Evolutionary conservation across 73 alveolate species (phyloP).

Genomic region (Loxodes magnus): DNA sequence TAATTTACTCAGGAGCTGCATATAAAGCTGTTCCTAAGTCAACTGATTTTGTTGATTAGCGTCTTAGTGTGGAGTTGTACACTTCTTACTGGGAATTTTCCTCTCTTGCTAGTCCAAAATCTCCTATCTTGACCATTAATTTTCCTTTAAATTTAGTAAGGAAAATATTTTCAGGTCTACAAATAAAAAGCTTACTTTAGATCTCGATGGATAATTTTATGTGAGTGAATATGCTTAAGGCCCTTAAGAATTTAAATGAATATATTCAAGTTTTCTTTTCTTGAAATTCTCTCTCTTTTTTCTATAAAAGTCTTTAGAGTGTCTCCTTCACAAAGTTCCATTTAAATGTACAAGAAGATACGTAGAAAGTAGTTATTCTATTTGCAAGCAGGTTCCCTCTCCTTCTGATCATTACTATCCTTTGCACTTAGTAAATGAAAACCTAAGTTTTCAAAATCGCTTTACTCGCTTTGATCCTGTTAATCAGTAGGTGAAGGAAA

Average conservation of each 20-base stretch:
- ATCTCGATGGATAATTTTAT: slow-evolving; percentile 70
- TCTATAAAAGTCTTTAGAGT: slow-evolving; percentile 52
- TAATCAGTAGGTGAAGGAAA: not conserved
- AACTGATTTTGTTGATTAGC: slow-evolving; percentile 27
- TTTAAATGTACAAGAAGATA: slow-evolving; percentile 41
- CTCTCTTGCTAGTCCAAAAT: slow-evolving; percentile 67
- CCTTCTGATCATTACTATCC: not conserved
- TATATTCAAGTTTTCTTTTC: slow-evolving; percentile 41
- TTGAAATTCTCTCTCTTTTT: slow-evolving; percentile 22
- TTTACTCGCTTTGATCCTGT: not conserved
- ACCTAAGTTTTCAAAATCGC: not conserved
- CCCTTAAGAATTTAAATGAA: slow-evolving; percentile 73
- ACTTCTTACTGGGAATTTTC: slow-evolving; percentile 10
- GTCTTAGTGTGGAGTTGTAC: not conserved
- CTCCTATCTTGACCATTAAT: slow-evolving; percentile 62
- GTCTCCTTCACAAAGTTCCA: slow-evolving; percentile 69
- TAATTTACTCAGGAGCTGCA: slow-evolving; percentile 71
- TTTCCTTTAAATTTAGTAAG: slow-evolving; percentile 55
- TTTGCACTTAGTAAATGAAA: not conserved
- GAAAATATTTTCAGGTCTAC: slow-evolving; percentile 71
- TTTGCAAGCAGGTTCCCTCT: not conserved
- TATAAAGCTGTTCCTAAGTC: slow-evolving; percentile 72
- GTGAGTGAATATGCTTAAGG: slow-evolving; percentile 55
- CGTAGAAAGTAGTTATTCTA: not conserved
- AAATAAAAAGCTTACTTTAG: slow-evolving; percentile 21